Evolutionary conservation across 306 rosid genomes (phyloP), one percentile per base, ranked within the genome.

Genomic region (Medicago ruthenica): DNA sequence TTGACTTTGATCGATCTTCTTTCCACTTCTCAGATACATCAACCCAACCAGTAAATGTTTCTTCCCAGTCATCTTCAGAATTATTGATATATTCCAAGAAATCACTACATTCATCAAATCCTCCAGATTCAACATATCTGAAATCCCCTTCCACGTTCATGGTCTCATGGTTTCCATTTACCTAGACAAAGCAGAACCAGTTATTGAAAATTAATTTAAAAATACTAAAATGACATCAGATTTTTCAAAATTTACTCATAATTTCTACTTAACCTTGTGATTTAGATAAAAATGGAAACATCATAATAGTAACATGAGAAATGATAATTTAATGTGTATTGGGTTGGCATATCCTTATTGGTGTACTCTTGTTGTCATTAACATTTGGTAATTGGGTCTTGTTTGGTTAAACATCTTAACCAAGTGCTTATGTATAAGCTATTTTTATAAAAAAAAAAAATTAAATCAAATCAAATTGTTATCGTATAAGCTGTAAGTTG

Each of bases 141-240:
- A 90, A 95, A 86, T 95, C 97, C 68, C 99, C 97, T 82, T 95
- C 97, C 77, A 95, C 91, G 20, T 95, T 95, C 93, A 95, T 89
- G n/a, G 96, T 89, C 84, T 95, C 97, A 64, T 95, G 99, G 80
- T 95, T 95, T 60, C 97, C 97, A 69, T 90, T 89, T 57, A 95
- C 96, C 97, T 95, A 70, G 37, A 87, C 39, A 73, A 80, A 62
- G 21, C 21, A 61, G 36, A 58, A 24, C 67, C 54, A 61, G 66
- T 67, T 37, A 55, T 18, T n/a, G 37, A 39, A 69, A 64, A 14
- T 34, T 55, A 47, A 73, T 39, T 75, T 22, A 70, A 60, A n/a
- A 79, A 34, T 39, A 67, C 39, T 48, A 12, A 74, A 18, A 37
- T 15, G 60, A 57, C 9, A 73, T 77, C 55, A 24, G 13, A 45